A percentile compares a stretch with the other conserved stretches of the same genome.
Evolutionary conservation across 2,329 filamentous ascomycete species (phyloP).

Genomic region (Pseudophaeomoniella oleicola): DNA sequence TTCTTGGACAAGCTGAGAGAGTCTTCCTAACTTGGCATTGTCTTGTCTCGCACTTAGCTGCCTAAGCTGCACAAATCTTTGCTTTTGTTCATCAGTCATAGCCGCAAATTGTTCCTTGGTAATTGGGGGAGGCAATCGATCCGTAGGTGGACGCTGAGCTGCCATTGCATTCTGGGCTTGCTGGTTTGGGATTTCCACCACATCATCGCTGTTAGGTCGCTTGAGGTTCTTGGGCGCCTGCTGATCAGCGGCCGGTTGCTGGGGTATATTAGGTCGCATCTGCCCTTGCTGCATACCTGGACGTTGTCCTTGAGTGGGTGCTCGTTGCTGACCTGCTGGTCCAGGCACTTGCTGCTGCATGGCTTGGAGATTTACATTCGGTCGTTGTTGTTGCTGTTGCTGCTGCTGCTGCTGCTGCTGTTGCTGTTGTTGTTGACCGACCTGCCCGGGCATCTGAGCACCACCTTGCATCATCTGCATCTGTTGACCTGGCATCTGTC

Average conservation of each 20-base stretch:
- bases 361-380: background rate
- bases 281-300: background rate
- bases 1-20: slow-evolving; percentile 18
- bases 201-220: slow-evolving; percentile 30
- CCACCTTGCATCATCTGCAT: slow-evolving; percentile 1
- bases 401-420: slow-evolving; percentile 6
- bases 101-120: slow-evolving; percentile 13
- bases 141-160: background rate
- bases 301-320: background rate
- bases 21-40: background rate
- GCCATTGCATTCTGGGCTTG: background rate
- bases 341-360: background rate
- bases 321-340: too few relatives aligned
- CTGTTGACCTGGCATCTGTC: background rate
- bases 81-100: slow-evolving; percentile 27
- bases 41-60: slow-evolving; percentile 17
- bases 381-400: slow-evolving; percentile 6
- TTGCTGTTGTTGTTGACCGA: slow-evolving; percentile 2
- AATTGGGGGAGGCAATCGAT: background rate
- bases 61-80: slow-evolving; percentile 19
- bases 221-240: slow-evolving; percentile 22
- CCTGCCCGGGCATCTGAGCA: slow-evolving; percentile 1
- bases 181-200: slow-evolving; percentile 4
- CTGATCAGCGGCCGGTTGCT: slow-evolving; percentile 1
- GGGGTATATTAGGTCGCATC: background rate